Evolutionary conservation across 148 eudicot species (phyloP), one percentile per base, ranked within the genome.

Genomic region (Amaranthus cruentus): DNA sequence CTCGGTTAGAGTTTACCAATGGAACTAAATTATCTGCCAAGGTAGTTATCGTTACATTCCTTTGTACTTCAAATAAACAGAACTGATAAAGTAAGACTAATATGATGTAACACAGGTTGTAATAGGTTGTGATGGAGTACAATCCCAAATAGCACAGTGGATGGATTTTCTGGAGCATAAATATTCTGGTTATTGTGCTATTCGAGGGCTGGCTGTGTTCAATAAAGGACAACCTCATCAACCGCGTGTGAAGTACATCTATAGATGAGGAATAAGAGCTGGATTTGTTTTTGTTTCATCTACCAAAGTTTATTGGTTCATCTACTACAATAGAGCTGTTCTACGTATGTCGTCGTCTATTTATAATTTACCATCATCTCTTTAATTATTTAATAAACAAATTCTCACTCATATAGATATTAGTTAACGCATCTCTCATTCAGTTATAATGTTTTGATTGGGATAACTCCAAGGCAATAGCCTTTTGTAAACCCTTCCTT

Each of bases 231-330:
- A 90, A 67, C 87, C 90, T 53, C 82, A 73, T 70, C 79, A 76
- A 71, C 91, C 92, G 3, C 74, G 11, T 64, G 91, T 85, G 7
- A 81, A 77, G 77, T 88, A 90, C 71, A 68, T 86, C 10, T 96
- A 85, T 43, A 95, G 96, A 54, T 87, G 77, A 80, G 99, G 99
- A 54, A 12, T 88, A 18, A 88, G 97, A 72, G 88, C 84, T 12
- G 97, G 88, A 49, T 92, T 76, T 69, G 85, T 92, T 43, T 96
- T 96, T 0, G 80, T 89, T 85, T 87, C 99, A 69, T 76, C 88
- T 6, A 85, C 92, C 38, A 92, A 90, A 82, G 92, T 92, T 53
- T 96, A 90, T 62, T 92, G 99, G 99, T 92, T 92, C 74, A 62
- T 90, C 82, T 78, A 81, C 84, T 88, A 81, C 84, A 96, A 95